Base-by-base conservation (phyloP, 345 rosid species). In the Citrus cavaleriei region DNA sequence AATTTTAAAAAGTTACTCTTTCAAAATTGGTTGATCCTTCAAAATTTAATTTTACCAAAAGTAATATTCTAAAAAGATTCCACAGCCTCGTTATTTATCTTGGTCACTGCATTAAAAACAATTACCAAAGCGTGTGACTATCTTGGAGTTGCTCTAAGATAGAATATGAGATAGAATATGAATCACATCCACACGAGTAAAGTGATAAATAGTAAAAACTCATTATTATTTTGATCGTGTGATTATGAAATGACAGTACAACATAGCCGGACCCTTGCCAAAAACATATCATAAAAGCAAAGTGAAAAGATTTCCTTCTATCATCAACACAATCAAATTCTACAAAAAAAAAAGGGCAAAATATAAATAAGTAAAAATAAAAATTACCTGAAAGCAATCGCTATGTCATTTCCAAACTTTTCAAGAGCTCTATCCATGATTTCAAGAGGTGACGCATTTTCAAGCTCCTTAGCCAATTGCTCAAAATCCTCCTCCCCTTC, bases 341-440 rank as follows among this genome's bases (percentile, higher is more conserved):
- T 3, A n/a, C 12, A 4, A 6, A 22, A n/a, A 40, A 63, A 40
- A 63, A 16, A 14, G 5, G 35, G 7, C 3, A 49, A 70, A 16
- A 22, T 2, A 68, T 24, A 54, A 55, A 7, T 2, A 24, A 13
- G 37, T 5, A 67, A 30, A 8, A 24, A 54, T 16, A 21, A 34
- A 58, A 37, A 68, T 30, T 81, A 93, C 99, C 97, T 95, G 89
- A 95, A 95, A 59, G 99, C 99, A 61, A 95, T 92, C 4, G 98
- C 99, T 46, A 95, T 95, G 32, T 93, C 92, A 58, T 85, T 71
- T 35, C 99, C 98, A 54, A 95, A 95, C 81, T 80, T 88, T 84
- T 89, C 93, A 3, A 95, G 89, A 22, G 98, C 99, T 80, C 85
- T 93, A n/a, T 95, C 98, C 91, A 93, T 89, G 74, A 93, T 88